Evolutionary conservation across 306 rosid species (phyloP), one percentile per base, ranked within the genome.

Genomic region (Vigna hirtella): DNA sequence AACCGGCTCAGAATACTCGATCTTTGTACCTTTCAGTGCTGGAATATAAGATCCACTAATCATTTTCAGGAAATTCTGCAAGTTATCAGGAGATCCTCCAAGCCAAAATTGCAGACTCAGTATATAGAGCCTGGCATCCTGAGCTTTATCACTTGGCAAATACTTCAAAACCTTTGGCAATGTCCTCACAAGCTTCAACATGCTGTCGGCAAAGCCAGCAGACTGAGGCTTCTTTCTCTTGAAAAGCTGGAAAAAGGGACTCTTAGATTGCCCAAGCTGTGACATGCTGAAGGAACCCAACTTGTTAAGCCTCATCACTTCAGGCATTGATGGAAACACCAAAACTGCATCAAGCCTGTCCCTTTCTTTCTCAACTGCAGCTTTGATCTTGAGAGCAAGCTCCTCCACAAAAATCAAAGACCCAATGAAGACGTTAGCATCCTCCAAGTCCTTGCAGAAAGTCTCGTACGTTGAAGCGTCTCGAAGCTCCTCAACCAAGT

Each of bases 291-390:
- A 93, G 4, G 98, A 90, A 0, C 98, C 98, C 73, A 95, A 75
- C 57, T 95, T 95, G 88, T 91, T 96, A 3, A 96, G 87, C 77
- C 99, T 90, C 99, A 96, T 93, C 9, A 96, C 99, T 50, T 96
- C 98, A 50, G 99, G 99, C 99, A 96, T 96, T 73, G 99, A 96
- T 36, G 99, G 99, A 42, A 96, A 96, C 83, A 96, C 99, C 78
- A 93, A 67, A 38, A 96, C 99, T 17, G 99, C 99, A 71, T 96
- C 97, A 63, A 96, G 91, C 36, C 97, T 84, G 9, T 96, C 99
- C 78, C 98, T 82, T 24, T 93, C 91, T 67, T 89, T 90, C 87
- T 96, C 99, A 62, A 96, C 99, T 0, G 98, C 99, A 4, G 83
- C 85, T 74, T 90, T 96, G 12, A 96, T 91, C 72, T 87, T 93